These are phyloP conservation scores for Didymella segeticola DNA, from an alignment of 2,329 filamentous ascomycete genomes.

Conservation along the genomic window DNA sequence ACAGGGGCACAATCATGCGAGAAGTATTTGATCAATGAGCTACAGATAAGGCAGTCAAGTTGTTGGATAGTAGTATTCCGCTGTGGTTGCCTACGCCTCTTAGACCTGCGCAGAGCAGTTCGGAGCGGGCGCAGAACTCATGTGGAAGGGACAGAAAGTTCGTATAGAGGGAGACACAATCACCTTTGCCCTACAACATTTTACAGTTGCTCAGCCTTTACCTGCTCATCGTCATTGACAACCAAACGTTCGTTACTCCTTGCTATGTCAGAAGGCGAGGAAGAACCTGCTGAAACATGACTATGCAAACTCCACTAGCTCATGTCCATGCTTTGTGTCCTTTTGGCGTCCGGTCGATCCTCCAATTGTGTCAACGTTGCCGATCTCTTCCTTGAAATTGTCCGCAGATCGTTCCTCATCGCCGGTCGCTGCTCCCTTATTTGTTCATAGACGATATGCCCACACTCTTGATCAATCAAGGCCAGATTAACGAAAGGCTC, in stretches of 20 bases:
- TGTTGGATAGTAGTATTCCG: too few species aligned
- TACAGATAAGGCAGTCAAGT: neutral
- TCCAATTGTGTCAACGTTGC: conserved; percentile 12
- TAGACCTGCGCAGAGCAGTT: too few species aligned
- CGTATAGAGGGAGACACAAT: neutral
- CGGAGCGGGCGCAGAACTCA: neutral
- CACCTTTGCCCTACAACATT: neutral
- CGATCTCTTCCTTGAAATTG: conserved; percentile 5
- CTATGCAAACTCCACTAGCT: neutral
- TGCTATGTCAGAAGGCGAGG: too few species aligned
- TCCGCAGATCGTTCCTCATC: neutral
- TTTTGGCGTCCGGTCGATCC: conserved; percentile 3
- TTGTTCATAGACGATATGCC: neutral
- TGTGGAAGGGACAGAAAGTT: neutral
- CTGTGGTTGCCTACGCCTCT: neutral
- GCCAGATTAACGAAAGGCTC: neutral
- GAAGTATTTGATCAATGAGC: neutral
- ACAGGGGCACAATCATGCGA: neutral
- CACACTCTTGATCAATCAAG: conserved; percentile 1
- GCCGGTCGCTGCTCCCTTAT: neutral
- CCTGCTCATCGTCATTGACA: neutral
- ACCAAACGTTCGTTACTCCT: too few species aligned
- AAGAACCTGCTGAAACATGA: neutral
- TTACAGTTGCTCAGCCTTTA: neutral
- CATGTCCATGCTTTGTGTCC: conserved; percentile 14